A percentile compares a stretch with the other conserved stretches of the same genome.
Evolutionary conservation across 2,329 filamentous ascomycete species (phyloP).

Genomic region (Colletotrichum godetiae): DNA sequence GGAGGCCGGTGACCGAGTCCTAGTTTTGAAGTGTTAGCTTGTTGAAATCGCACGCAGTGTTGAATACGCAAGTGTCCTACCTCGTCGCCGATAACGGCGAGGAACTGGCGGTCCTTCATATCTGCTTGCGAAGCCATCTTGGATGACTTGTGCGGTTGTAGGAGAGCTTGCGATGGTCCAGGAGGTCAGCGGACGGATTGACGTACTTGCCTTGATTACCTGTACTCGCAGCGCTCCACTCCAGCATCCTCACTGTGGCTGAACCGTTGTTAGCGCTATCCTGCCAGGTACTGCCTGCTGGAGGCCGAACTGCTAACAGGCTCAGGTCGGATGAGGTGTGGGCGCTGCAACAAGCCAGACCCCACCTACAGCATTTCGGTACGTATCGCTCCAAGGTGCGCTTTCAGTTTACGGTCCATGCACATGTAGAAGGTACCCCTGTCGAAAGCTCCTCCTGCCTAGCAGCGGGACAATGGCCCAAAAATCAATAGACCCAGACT

Average conservation of each 20-base stretch:
- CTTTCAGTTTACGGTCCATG: not conserved
- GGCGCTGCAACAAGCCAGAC: not conserved
- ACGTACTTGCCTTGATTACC: constrained; percentile 33
- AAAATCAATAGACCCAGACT: constrained; percentile 33
- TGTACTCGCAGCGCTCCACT: constrained; percentile 5
- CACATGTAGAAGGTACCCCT: constrained; percentile 11
- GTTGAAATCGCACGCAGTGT: constrained; percentile 38
- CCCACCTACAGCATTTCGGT: not conserved
- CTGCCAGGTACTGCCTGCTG: constrained; percentile 20
- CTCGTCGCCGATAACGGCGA: constrained; percentile 98
- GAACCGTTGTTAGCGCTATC: constrained; percentile 21
- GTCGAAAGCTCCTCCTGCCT: constrained; percentile 23
- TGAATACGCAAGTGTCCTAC: constrained; percentile 59
- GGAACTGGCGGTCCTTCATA: constrained; percentile 90
- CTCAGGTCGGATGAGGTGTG: not conserved
- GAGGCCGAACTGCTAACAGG: not conserved
- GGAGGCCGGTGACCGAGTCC: constrained; percentile 95
- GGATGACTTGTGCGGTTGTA: constrained; percentile 33
- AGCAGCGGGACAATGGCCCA: constrained; percentile 28
- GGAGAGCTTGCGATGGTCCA: constrained; percentile 25
- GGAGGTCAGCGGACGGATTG: constrained; percentile 28
- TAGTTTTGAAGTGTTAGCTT: constrained; percentile 50
- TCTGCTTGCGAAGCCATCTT: constrained; percentile 65
- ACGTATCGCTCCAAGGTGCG: not conserved
- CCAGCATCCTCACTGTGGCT: constrained; percentile 13